A percentile compares a stretch with the other conserved stretches of the same genome.
Evolutionary conservation across 2,329 filamentous ascomycete genomes (phyloP).

Genomic region (Sporothrix brasiliensis): DNA sequence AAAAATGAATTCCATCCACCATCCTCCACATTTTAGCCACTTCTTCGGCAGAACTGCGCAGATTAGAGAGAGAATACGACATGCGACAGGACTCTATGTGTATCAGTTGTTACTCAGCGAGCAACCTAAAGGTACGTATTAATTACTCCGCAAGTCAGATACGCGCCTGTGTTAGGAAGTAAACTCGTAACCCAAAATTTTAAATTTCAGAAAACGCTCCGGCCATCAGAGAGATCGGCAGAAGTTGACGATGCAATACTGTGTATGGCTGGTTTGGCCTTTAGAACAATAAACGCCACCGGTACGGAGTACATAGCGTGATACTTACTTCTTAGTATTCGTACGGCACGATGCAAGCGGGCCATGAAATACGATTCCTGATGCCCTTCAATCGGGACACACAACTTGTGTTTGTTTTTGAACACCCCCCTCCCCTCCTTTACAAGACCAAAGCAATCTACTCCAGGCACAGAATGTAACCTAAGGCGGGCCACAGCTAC

Average conservation of each 20-base stretch:
- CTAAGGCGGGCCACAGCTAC: constrained; percentile 17
- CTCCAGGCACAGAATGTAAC: constrained; percentile 24
- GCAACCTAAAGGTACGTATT: background rate
- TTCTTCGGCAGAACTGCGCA: background rate
- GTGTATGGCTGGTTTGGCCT: background rate
- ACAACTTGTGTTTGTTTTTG: background rate
- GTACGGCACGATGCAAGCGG: constrained; percentile 11
- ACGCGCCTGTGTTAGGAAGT: background rate
- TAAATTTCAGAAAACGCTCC: background rate
- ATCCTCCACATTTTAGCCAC: constrained; percentile 7
- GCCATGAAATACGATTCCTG: background rate
- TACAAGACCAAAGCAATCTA: background rate
- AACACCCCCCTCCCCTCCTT: background rate
- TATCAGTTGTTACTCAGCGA: background rate
- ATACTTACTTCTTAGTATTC: background rate
- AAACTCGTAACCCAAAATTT: constrained; percentile 1
- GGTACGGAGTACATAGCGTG: too few relatives aligned
- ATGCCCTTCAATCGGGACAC: background rate
- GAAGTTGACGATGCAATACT: constrained; percentile 1
- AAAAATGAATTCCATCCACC: background rate
- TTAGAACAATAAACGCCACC: background rate
- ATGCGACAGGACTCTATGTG: background rate
- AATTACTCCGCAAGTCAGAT: background rate
- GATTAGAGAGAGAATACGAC: background rate
- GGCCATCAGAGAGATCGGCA: constrained; percentile 18